Evolutionary conservation across 2,329 filamentous ascomycete species (phyloP), one percentile per base, ranked within the genome.

Genomic region (Microdochium trichocladiopsis): DNA sequence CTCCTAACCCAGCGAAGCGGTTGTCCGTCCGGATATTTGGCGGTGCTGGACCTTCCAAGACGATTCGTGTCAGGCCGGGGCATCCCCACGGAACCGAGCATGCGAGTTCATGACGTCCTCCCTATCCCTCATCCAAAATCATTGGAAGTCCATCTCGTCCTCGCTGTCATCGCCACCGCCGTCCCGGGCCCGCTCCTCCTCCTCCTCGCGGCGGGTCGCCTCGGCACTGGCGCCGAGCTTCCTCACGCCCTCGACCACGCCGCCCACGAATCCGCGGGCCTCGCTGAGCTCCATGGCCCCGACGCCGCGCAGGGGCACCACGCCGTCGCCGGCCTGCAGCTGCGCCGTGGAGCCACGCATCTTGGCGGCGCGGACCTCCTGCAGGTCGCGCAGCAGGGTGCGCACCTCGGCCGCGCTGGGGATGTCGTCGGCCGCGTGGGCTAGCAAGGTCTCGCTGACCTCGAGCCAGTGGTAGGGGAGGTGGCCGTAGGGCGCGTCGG

Each of bases 401-500:
- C 92, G 77, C 8, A 95, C 85, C 58, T 85, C 82, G 58, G 91
- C 86, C 2, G 88, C 78, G 1, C 87, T 82, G 61, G 63, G 79
- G 49, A 97, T 80, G 66, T 96, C 92, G 67, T 96, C 92, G 24
- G 82, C 79, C 3, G 92, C 92, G 52, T 90, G 87, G 48, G 92
- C 87, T 2, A 99, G 80, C 47, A 99, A 75, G 66, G 95, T 84
- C 69, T 96, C 91, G 18, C 88, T 86, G 9, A 97, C 73, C 70
- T 97, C 94, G 43, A 95, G 80, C 92, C 93, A 99, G 72, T 97
- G 93, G 66, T 95, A 97, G 0, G 94, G 94, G 28, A 99, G 74
- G 14, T 85, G 82, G 41, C 84, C 83, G 1, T 83, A 72, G 9
- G 86, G 83, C 1, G 87, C 82, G 48, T 82, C 75, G 21, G 86